Percentiles rank a stretch among this genome's conserved stretches.
Evolutionary conservation across 2,329 filamentous ascomycete genomes (phyloP).

Genomic region (Ophiostoma sp.): DNA sequence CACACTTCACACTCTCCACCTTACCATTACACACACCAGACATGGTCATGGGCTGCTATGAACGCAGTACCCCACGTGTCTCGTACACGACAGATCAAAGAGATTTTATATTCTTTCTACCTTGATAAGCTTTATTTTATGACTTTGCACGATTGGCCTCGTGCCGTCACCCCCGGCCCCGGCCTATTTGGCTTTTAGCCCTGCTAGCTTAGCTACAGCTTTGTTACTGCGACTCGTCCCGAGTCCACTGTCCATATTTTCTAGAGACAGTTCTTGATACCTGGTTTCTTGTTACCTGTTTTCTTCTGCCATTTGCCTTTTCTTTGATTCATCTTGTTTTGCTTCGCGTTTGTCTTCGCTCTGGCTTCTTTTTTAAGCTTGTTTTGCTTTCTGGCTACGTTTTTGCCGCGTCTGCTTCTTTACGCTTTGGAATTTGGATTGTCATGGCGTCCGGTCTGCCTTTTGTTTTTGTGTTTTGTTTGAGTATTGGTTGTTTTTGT

Average conservation of each 20-base stretch:
- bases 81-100: neutral
- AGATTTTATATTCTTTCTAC: neutral
- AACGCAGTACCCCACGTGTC: neutral
- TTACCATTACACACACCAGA: neutral
- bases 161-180: neutral
- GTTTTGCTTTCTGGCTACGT: neutral
- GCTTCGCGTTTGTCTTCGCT: neutral
- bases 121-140: neutral
- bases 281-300: constrained; percentile 7
- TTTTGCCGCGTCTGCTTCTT: neutral
- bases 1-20: neutral
- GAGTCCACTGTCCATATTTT: constrained; percentile 10
- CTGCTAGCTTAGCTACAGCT: neutral
- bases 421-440: neutral
- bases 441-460: constrained; percentile 3
- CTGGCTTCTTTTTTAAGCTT: neutral
- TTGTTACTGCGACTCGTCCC: neutral
- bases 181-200: neutral
- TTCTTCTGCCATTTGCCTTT: neutral
- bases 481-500: neutral
- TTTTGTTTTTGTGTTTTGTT: neutral
- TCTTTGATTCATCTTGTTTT: neutral
- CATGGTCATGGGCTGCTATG: neutral
- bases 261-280: constrained; percentile 10
- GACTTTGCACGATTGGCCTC: neutral